Conservation (phyloP, 108 stramenopile species). For the Cyclotella atomus region DNA sequence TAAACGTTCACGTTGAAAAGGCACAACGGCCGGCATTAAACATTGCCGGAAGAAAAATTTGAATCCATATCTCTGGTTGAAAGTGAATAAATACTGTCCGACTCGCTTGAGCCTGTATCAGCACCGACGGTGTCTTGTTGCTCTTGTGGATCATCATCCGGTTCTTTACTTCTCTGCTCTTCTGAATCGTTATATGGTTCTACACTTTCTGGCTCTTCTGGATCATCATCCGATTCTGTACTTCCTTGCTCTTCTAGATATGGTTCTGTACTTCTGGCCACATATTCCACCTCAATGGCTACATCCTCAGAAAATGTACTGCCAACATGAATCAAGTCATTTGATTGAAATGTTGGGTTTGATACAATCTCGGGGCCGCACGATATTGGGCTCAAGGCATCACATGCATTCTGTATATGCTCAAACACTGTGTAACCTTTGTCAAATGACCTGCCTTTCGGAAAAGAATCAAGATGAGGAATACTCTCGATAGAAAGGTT, state of each 20-base stretch:
- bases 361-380: background rate
- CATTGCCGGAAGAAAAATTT: slow-evolving; percentile 2
- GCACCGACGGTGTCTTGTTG: background rate
- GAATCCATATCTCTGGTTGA: slow-evolving; percentile 22
- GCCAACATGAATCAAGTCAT: slow-evolving; percentile 2
- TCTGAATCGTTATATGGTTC: too few species aligned
- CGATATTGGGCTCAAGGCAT: slow-evolving; percentile 18
- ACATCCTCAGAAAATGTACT: slow-evolving; percentile 30
- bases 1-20: too few species aligned
- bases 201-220: background rate
- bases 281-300: slow-evolving; percentile 50
- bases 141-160: background rate
- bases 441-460: slow-evolving; percentile 31
- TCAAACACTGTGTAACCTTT: slow-evolving; percentile 23
- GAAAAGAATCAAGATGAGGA: slow-evolving; percentile 22
- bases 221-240: background rate
- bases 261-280: slow-evolving; percentile 9
- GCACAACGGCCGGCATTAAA: background rate
- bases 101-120: slow-evolving; percentile 9
- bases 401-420: slow-evolving; percentile 25
- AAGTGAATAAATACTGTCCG: slow-evolving; percentile 20
- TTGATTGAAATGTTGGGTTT: background rate
- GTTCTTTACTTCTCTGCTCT: too few species aligned
- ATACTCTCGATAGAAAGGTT: slow-evolving; percentile 9
- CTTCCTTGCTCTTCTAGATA: too few species aligned